Percentiles rank a stretch among this genome's conserved stretches.
phyloP scores from a whole-genome alignment of 495 filamentous ascomycete species.

The Xylaria castorea region DNA sequence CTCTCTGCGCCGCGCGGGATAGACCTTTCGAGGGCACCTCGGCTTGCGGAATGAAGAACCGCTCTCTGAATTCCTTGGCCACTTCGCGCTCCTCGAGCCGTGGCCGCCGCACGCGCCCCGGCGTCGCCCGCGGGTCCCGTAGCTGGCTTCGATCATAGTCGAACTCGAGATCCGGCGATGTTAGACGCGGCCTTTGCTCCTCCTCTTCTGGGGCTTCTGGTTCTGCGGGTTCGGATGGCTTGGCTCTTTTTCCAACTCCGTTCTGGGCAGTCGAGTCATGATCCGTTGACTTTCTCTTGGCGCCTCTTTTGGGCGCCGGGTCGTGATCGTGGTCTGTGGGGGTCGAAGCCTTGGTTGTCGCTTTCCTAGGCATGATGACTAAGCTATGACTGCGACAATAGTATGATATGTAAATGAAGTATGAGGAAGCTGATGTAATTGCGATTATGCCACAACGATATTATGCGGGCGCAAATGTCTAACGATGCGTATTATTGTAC shows the following conservation, averaged over 20 bases:
- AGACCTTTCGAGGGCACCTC: slow-evolving; percentile 26
- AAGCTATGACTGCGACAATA: not conserved
- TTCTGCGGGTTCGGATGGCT: not conserved
- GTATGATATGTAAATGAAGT: not conserved
- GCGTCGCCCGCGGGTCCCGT: slow-evolving; percentile 33
- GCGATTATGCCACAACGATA: not conserved
- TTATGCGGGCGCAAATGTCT: not conserved
- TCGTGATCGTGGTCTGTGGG: not conserved
- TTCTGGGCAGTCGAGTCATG: not conserved
- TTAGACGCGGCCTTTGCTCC: slow-evolving; percentile 26
- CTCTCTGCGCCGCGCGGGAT: slow-evolving; percentile 18
- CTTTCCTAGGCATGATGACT: not conserved
- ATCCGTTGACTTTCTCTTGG: slow-evolving; percentile 31
- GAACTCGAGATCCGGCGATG: slow-evolving; percentile 36
- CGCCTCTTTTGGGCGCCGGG: slow-evolving; percentile 10
- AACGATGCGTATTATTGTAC: not conserved
- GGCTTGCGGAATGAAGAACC: slow-evolving; percentile 25
- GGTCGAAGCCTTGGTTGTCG: not conserved
- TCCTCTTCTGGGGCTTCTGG: slow-evolving; percentile 4
- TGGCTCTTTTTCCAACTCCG: slow-evolving; percentile 3
- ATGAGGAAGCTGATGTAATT: not conserved
- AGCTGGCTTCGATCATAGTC: slow-evolving; percentile 34
- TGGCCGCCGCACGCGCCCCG: slow-evolving; percentile 32
- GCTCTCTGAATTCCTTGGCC: slow-evolving; percentile 26
- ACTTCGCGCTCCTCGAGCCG: slow-evolving; percentile 5